Evolutionary conservation across 768 basidiomycete genomes (phyloP).

Genomic region (Ephemerocybe angulata): DNA sequence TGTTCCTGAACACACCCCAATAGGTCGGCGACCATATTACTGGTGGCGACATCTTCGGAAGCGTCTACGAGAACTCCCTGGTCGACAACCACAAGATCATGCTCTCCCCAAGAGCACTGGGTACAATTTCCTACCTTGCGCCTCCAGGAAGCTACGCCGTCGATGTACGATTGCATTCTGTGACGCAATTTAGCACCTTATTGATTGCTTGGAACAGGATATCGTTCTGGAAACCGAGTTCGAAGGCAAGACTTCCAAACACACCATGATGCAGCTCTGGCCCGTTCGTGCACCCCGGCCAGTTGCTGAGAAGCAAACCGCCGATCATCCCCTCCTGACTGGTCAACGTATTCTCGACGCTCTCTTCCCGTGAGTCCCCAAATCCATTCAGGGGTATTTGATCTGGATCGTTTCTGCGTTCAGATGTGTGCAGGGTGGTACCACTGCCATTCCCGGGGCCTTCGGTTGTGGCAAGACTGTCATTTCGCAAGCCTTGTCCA

Average conservation of each 20-base stretch:
- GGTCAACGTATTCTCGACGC: slow-evolving; percentile 97
- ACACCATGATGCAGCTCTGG: slow-evolving; percentile 98
- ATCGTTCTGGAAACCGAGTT: slow-evolving; percentile 97
- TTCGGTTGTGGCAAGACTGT: slow-evolving; percentile 99
- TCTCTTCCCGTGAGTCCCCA: slow-evolving; percentile 77
- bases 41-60: slow-evolving; percentile 94
- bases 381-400: background rate
- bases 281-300: slow-evolving; percentile 97
- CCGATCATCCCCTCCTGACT: slow-evolving; percentile 87
- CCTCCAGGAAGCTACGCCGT: slow-evolving; percentile 93
- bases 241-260: slow-evolving; percentile 88
- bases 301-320: slow-evolving; percentile 91
- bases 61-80: slow-evolving; percentile 95
- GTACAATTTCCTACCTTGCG: slow-evolving; percentile 89
- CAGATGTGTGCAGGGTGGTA: slow-evolving; percentile 94
- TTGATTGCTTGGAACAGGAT: slow-evolving; percentile 50
- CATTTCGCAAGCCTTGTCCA: slow-evolving; percentile 96
- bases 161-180: slow-evolving; percentile 50
- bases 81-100: slow-evolving; percentile 97
- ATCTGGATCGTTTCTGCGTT: background rate
- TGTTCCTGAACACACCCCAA: slow-evolving; percentile 4
- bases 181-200: background rate
- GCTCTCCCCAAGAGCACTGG: slow-evolving; percentile 89
- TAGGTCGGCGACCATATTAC: slow-evolving; percentile 96
- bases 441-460: slow-evolving; percentile 96